Base-by-base conservation (phyloP, 106 monocot genomes). In the Alisma plantagoaquatica region DNA sequence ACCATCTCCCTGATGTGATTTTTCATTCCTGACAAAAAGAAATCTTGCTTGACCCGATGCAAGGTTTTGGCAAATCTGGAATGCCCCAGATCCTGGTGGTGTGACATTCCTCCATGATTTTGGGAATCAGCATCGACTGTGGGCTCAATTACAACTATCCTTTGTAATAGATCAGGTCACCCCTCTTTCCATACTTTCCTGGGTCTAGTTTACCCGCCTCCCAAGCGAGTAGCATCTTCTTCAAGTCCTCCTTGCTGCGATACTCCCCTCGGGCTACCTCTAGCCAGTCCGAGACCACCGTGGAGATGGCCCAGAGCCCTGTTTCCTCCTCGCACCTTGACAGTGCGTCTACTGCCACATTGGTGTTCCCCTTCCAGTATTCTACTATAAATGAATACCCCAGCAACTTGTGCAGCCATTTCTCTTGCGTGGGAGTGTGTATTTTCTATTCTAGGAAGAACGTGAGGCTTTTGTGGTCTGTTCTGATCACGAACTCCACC, bases 1-100 rank as follows among this genome's bases (percentile, higher is more conserved):
- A n/a, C n/a, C n/a, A 1, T 43, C n/a, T n/a, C 31, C 29, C 19
- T 29, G 26, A 7, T 15, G 17, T 49, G 43, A 42, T 1, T 28
- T 3, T 3, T n/a, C n/a, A n/a, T n/a, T n/a, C n/a, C n/a, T n/a
- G 3, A 4, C 64, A 52, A 64, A 18, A 19, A 53, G 54, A 54
- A 54, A 29, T 44, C 20, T 28, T 2, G 14, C 19, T 3, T 9
- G 3, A 55, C 10, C 3, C 41, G 0, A 2, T 38, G 0, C 2
- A 22, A 52, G 1, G 41, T 64, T 3, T 31, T 2, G 0, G 20
- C 43, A 18, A 28, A 27, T 1, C 64, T 54, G 0, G 23, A 20
- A 29, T 64, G 64, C 2, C 53, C 41, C 1, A n/a, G n/a, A n/a
- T n/a, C n/a, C n/a, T n/a, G n/a, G n/a, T n/a, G 2, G 15, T 23